Evolutionary conservation across 768 basidiomycete species (phyloP).

Genomic region (Cytidiella melzeri): DNA sequence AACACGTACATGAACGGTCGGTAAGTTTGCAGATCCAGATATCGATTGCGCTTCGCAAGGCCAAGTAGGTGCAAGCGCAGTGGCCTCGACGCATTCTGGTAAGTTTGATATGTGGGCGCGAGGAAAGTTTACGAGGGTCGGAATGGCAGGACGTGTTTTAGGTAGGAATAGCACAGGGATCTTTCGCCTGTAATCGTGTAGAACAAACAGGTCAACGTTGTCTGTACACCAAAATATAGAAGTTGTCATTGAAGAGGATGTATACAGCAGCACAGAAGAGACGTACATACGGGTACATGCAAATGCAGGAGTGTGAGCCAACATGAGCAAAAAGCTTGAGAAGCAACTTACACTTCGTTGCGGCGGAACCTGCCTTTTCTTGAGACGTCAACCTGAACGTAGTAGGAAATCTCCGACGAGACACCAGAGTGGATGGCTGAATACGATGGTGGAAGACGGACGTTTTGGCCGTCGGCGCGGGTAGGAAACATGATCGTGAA

Average conservation of each 20-base stretch:
- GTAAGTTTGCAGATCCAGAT: conserved; percentile 2
- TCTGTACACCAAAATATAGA: conserved; percentile 1
- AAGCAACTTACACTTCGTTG: conserved; percentile 31
- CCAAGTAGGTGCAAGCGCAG: conserved; percentile 16
- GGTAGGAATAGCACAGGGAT: conserved; percentile 39
- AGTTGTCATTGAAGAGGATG: neutral
- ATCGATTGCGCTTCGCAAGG: conserved; percentile 8
- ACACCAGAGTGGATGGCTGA: conserved; percentile 26
- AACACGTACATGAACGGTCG: conserved; percentile 7
- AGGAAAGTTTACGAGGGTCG: conserved; percentile 30
- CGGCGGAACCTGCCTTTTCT: conserved; percentile 33
- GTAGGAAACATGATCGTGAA: conserved; percentile 38
- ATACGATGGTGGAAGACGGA: conserved; percentile 35
- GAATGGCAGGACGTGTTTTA: conserved; percentile 32
- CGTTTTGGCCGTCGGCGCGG: conserved; percentile 23
- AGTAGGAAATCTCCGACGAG: conserved; percentile 29
- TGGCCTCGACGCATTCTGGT: conserved; percentile 26
- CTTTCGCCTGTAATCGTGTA: conserved; percentile 5
- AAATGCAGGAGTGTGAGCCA: conserved; percentile 1
- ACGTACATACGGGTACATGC: conserved; percentile 18
- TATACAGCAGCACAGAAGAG: neutral
- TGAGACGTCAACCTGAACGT: conserved; percentile 31
- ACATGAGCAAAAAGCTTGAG: conserved; percentile 7
- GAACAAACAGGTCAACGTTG: neutral
- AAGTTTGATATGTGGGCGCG: conserved; percentile 17